Percentiles rank a stretch among this genome's conserved stretches.
These are phyloP conservation scores for Coniophora puteana DNA, from an alignment of 1,284 basidiomycete species.

Conservation along the genomic window DNA sequence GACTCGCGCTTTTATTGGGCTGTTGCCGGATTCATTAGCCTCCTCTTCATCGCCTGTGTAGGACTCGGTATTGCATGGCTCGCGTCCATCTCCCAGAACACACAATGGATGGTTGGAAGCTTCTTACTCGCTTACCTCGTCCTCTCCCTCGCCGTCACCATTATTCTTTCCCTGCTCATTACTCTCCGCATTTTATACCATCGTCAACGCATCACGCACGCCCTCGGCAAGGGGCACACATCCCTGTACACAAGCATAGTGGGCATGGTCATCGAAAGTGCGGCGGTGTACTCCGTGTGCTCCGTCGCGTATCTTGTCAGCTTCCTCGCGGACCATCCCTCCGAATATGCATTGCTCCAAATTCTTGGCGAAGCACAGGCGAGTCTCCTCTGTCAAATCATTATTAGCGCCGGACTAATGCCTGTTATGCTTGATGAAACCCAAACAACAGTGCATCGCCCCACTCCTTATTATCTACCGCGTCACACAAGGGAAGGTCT, in stretches of 20 bases:
- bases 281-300: constrained; percentile 21
- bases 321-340: constrained; percentile 8
- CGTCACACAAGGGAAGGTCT: constrained; percentile 25
- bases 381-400: constrained; percentile 7
- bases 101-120: constrained; percentile 26
- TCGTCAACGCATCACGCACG: constrained; percentile 23
- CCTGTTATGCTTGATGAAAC: no score
- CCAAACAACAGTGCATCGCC: constrained; percentile 20
- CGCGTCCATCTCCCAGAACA: constrained; percentile 20
- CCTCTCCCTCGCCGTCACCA: constrained; percentile 29
- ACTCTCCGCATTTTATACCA: constrained; percentile 27
- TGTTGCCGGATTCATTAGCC: constrained; percentile 15
- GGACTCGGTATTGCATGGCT: constrained; percentile 26
- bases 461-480: constrained; percentile 25
- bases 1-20: constrained; percentile 21
- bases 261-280: constrained; percentile 25
- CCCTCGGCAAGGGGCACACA: constrained; percentile 24
- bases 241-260: constrained; percentile 21
- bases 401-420: no score
- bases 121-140: constrained; percentile 27
- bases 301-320: constrained; percentile 24
- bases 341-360: constrained; percentile 23
- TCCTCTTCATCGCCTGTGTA: constrained; percentile 22
- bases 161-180: constrained; percentile 24
- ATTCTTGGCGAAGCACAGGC: constrained; percentile 25